These are phyloP conservation scores for Globisporangium polare DNA, from an alignment of 352 stramenopile genomes.

Conservation along the genomic window DNA sequence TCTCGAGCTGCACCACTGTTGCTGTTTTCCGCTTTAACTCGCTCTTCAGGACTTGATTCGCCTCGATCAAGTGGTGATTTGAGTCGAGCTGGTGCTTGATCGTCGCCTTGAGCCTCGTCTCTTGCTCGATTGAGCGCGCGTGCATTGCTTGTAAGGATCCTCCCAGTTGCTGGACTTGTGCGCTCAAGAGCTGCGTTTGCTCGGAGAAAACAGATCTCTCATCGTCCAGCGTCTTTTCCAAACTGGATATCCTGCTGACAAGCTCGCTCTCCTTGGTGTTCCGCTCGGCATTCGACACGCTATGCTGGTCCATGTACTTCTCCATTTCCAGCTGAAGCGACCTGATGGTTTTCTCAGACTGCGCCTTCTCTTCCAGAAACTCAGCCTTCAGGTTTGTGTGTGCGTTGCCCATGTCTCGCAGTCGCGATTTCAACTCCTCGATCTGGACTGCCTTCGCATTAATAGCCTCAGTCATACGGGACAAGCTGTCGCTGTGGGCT, in stretches of 20 bases:
- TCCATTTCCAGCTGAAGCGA: conserved; percentile 6
- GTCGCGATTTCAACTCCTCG: conserved; percentile 24
- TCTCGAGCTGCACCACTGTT: conserved; percentile 24
- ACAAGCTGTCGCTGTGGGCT: conserved; percentile 21
- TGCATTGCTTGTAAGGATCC: conserved; percentile 16
- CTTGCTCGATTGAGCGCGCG: conserved; percentile 22
- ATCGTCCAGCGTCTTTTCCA: neutral
- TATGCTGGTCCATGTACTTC: conserved; percentile 21
- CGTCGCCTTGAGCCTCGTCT: conserved; percentile 29
- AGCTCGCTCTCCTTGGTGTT: conserved; percentile 18
- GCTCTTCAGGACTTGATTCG: conserved; percentile 36
- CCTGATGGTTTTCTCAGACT: neutral
- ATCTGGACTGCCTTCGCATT: conserved; percentile 32
- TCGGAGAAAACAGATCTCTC: neutral
- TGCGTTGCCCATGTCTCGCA: conserved; percentile 10
- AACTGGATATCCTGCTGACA: neutral
- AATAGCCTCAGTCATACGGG: conserved; percentile 34
- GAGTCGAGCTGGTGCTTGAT: conserved; percentile 36
- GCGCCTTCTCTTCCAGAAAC: neutral
- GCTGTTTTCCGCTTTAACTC: conserved; percentile 27
- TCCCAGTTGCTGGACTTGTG: conserved; percentile 16
- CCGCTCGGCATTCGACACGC: conserved; percentile 32
- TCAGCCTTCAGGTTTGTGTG: neutral
- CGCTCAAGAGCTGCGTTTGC: conserved; percentile 1
- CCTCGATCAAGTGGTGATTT: conserved; percentile 35